Conservation (phyloP, 805 yeast species). For the Ogataea paradorogensis region DNA sequence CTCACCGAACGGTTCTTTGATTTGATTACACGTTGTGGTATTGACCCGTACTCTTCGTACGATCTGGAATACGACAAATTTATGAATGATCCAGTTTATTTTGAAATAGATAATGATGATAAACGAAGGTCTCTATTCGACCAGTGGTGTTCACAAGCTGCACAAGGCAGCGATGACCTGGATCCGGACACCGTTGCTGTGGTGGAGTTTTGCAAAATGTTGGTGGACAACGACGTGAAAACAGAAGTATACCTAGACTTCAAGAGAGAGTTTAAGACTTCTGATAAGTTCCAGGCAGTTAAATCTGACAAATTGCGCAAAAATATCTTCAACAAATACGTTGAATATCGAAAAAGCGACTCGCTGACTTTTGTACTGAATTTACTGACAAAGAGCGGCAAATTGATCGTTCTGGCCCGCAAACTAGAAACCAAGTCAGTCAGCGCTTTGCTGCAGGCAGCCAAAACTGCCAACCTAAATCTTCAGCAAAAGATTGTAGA, state of each 20-base stretch:
- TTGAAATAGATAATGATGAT: constrained; percentile 18
- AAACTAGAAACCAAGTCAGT: constrained; percentile 1
- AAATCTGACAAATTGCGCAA: constrained; percentile 18
- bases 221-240: constrained; percentile 6
- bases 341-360: constrained; percentile 11
- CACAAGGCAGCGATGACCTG: constrained; percentile 1
- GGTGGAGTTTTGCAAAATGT: constrained; percentile 12
- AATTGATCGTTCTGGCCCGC: constrained; percentile 7
- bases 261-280: constrained; percentile 20
- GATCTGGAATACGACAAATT: constrained; percentile 24
- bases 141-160: constrained; percentile 19
- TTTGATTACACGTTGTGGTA: constrained; percentile 11
- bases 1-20: constrained; percentile 12
- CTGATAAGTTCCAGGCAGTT: constrained; percentile 14
- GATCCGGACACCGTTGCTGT: constrained; percentile 10
- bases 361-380: constrained; percentile 6
- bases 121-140: constrained; percentile 23
- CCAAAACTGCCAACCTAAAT: constrained; percentile 1
- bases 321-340: constrained; percentile 14
- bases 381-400: constrained; percentile 4
- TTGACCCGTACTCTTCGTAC: constrained; percentile 25
- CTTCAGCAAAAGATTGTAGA: constrained; percentile 10
- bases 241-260: constrained; percentile 29
- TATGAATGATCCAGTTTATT: constrained; percentile 23
- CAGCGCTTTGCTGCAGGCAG: constrained; percentile 1